Conservation (phyloP, 2,329 filamentous ascomycete species). For the Colletotrichum sp. region DNA sequence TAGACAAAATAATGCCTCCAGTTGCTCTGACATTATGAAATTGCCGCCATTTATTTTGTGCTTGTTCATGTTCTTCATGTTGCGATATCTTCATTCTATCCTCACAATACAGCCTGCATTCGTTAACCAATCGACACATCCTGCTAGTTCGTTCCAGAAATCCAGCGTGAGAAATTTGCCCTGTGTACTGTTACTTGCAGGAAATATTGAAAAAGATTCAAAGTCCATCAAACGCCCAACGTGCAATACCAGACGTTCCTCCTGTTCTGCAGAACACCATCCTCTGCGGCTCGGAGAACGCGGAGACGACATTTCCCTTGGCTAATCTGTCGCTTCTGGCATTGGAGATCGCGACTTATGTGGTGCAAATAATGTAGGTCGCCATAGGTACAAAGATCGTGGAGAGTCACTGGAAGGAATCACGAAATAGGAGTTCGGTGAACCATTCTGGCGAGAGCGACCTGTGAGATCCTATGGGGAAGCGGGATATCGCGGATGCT, state of each 20-base stretch:
- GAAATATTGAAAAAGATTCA: neutral
- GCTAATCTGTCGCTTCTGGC: neutral
- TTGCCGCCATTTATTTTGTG: neutral
- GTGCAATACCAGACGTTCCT: too few relatives aligned
- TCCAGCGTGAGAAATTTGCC: neutral
- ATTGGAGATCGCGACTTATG: neutral
- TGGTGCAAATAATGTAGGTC: neutral
- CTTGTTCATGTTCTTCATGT: neutral
- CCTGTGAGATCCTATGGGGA: neutral
- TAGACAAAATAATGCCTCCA: neutral
- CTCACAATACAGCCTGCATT: neutral
- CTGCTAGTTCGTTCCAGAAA: rapidly evolving
- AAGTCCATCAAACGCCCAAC: neutral
- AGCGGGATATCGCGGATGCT: neutral
- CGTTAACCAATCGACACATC: neutral
- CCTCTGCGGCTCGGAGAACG: neutral
- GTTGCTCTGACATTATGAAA: neutral
- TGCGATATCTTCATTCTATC: neutral
- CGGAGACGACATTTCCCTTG: neutral
- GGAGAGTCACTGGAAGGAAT: neutral
- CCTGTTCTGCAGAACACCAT: neutral
- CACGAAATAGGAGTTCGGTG: neutral
- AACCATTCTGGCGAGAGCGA: neutral
- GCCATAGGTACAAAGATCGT: neutral
- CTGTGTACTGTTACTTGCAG: neutral